A percentile compares a stretch with the other conserved stretches of the same genome.
Conservation (phyloP, 345 rosid species). For the Clarkia xantiana region DNA sequence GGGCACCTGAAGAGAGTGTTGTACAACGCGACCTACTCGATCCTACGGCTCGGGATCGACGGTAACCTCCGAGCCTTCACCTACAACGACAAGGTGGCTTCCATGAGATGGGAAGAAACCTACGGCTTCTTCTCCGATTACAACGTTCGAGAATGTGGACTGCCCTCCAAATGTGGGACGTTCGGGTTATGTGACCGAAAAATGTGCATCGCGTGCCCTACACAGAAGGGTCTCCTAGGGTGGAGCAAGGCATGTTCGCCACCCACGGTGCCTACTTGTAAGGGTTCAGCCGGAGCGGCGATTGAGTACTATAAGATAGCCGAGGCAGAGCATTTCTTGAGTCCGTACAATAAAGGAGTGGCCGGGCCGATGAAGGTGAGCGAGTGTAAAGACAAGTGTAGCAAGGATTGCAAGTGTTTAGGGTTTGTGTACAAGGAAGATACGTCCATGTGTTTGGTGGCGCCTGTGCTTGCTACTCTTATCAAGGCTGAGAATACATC, state of each 20-base stretch:
- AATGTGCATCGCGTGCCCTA: slow-evolving; percentile 46
- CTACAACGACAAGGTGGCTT: slow-evolving; percentile 21
- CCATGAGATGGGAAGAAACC: slow-evolving; percentile 24
- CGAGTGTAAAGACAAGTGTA: slow-evolving; percentile 37
- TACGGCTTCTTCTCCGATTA: slow-evolving; percentile 21
- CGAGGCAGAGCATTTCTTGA: slow-evolving; percentile 37
- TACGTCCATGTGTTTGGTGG: slow-evolving; percentile 19
- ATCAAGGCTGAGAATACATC: slow-evolving; percentile 14
- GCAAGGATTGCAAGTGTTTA: slow-evolving; percentile 9
- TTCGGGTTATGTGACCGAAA: slow-evolving; percentile 33
- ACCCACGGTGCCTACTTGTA: slow-evolving; percentile 14
- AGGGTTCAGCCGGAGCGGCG: slow-evolving; percentile 11
- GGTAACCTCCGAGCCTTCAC: slow-evolving; percentile 35
- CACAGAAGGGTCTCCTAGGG: slow-evolving; percentile 19
- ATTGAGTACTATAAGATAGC: slow-evolving; percentile 24
- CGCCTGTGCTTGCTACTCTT: slow-evolving; percentile 17
- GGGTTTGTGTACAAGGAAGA: slow-evolving; percentile 14
- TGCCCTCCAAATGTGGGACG: slow-evolving; percentile 27
- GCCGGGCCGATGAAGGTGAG: slow-evolving; percentile 17
- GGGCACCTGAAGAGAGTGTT: slow-evolving; percentile 14
- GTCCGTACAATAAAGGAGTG: slow-evolving; percentile 27
- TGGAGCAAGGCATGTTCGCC: slow-evolving; percentile 29
- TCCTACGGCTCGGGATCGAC: slow-evolving; percentile 30
- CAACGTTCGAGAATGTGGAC: slow-evolving; percentile 19
- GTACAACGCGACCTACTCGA: slow-evolving; percentile 23